Percentiles rank a stretch among this genome's conserved stretches.
Evolutionary conservation across 2,329 filamentous ascomycete species (phyloP).

Genomic region (Penicillium polonicum): DNA sequence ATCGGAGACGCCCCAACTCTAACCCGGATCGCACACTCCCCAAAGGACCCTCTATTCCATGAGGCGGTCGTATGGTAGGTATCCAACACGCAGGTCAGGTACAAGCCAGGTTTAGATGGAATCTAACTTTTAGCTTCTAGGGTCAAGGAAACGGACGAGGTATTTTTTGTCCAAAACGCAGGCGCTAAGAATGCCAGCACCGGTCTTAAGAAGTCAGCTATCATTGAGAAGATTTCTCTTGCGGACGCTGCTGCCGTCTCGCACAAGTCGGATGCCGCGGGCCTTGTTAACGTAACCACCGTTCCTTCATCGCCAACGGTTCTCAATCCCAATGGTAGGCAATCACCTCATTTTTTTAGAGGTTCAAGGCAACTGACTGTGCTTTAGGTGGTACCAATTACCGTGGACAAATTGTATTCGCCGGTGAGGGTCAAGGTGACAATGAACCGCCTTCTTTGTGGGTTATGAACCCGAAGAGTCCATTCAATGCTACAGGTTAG

Average conservation of each 20-base stretch:
- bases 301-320: constrained; percentile 11
- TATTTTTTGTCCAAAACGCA: constrained; percentile 24
- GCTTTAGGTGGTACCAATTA: constrained; percentile 12
- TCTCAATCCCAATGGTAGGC: constrained; percentile 15
- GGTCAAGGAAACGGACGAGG: constrained; percentile 17
- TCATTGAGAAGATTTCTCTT: constrained; percentile 18
- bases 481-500: constrained; percentile 19
- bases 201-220: constrained; percentile 14
- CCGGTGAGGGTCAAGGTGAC: constrained; percentile 19
- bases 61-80: constrained; percentile 20
- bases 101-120: neutral
- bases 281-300: constrained; percentile 7
- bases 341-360: neutral
- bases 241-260: constrained; percentile 16
- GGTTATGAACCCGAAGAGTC: constrained; percentile 19
- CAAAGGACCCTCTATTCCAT: constrained; percentile 14
- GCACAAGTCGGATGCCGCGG: constrained; percentile 13
- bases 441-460: constrained; percentile 17
- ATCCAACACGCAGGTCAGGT: neutral
- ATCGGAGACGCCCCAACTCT: constrained; percentile 8
- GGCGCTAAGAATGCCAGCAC: constrained; percentile 15
- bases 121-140: neutral
- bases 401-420: constrained; percentile 14
- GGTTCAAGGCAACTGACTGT: neutral
- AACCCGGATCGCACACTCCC: constrained; percentile 15